A percentile compares a stretch with the other conserved stretches of the same genome.
Conservation (phyloP, 2,329 filamentous ascomycete genomes). For the Venturia nashicola region DNA sequence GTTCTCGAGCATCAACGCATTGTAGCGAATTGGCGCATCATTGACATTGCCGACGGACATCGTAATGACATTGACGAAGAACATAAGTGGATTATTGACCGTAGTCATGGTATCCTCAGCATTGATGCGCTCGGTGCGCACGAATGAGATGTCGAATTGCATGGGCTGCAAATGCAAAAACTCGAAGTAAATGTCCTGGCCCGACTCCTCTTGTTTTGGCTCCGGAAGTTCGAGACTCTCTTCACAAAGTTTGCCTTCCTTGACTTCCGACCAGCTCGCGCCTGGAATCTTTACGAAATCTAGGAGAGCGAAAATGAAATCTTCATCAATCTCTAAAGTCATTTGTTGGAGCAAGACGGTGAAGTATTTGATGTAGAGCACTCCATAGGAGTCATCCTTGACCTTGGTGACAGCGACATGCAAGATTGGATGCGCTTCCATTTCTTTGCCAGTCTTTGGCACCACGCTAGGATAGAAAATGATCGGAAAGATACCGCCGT, state of each 20-base stretch:
- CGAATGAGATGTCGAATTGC: conserved; percentile 94
- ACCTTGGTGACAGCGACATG: conserved; percentile 85
- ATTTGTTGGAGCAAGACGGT: conserved; percentile 91
- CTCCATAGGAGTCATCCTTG: conserved; percentile 96
- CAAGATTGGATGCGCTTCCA: conserved; percentile 89
- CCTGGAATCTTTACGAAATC: conserved; percentile 92
- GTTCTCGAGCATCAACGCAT: conserved; percentile 89
- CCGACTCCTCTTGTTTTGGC: conserved; percentile 69
- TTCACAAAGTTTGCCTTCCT: conserved; percentile 78
- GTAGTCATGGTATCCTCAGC: conserved; percentile 81
- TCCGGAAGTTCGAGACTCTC: conserved; percentile 86
- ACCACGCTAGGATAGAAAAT: conserved; percentile 95
- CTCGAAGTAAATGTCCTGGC: conserved; percentile 96
- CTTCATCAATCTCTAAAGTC: conserved; percentile 94
- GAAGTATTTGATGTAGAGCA: conserved; percentile 97
- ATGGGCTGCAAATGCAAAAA: conserved; percentile 94
- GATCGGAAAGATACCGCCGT: conserved; percentile 96
- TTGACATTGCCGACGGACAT: conserved; percentile 99
- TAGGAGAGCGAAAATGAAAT: conserved; percentile 91
- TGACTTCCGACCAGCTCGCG: conserved; percentile 72
- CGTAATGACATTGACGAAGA: conserved; percentile 94
- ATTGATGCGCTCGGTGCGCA: conserved; percentile 91
- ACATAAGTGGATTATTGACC: conserved; percentile 90
- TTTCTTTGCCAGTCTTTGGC: conserved; percentile 90
- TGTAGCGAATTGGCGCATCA: conserved; percentile 87